Evolutionary conservation across 1,284 basidiomycete genomes (phyloP), one percentile per base, ranked within the genome.

Genomic region (Ustilago cynodontis): DNA sequence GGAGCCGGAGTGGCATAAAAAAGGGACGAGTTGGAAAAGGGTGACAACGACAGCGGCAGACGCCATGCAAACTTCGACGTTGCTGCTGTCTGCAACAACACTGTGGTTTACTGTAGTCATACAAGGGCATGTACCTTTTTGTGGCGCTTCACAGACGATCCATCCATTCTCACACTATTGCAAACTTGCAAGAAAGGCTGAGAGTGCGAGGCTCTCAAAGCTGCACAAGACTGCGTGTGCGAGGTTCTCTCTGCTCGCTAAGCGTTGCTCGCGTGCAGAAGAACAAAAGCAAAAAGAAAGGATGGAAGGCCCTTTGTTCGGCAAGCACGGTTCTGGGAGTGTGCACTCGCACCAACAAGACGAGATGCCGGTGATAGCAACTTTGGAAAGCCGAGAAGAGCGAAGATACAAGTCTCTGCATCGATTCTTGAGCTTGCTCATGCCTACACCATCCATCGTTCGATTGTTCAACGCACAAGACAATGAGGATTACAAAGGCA

Each of bases 351-450:
- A 18, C 2, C 28, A 28, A 49, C 22, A 0, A 49, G 31, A 58
- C 45, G 31, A 49, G 45, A 58, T 31, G 45, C 45, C 56, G 56
- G 56, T 58, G 56, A 20, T 16, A 43, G 41, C 41, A 9, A 20
- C 20, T 43, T 26, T 24, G 9, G 47, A 37, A 22, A 57, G 41
- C 39, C 54, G 54, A 56, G 55, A 22, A 18, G 26, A 57, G 37
- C 47, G 8, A 43, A 28, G 29, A 6, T 29, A 28, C 37, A 43
- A 49, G 11, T 13, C 14, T 33, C 14, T 52, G 50, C 50, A 33
- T 28, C 24, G 11, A 49, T 49, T 49, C 47, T 26, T 49, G 24
- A 28, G 22, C 47, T 7, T 49, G 24, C 26, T 26, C 22, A 6
- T 4, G 20, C 26, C 24, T n/a, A n/a, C n/a, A n/a, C n/a, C n/a